Base-by-base conservation (phyloP, 2,329 filamentous ascomycete genomes). In the Cladosporium sp. region DNA sequence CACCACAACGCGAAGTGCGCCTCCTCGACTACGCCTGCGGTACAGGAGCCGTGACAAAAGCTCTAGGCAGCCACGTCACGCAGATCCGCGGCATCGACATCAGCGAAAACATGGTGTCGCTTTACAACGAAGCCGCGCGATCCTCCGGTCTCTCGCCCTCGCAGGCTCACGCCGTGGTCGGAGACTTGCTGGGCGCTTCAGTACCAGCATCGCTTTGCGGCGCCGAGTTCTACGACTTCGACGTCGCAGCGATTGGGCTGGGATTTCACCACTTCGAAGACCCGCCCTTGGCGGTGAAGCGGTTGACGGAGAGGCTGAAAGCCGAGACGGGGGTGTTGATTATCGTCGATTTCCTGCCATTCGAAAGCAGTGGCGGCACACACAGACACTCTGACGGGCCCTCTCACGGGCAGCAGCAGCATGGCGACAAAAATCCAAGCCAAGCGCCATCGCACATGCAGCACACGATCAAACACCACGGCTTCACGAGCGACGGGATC, bases 201-300 rank as follows among this genome's bases (percentile, higher is more conserved):
- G 64, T 70, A 0, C 20, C 64, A 0, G 35, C 64, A 2, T 15
- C 61, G 1, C 52, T 77, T 5, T 57, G 63, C 0, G 64, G 57
- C 0, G 55, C 66, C 0, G 66, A 75, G 35, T 76, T 66, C 62
- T 63, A 69, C 17, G 60, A 70, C 36, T 79, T 78, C 60, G 77
- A 79, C 53, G 58, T 78, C 9, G 76, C 70, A 1, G 70, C 72
- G 10, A 70, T 77, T 10, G 73, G 74, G 0, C 71, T 76, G 4
- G 76, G 71, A 0, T 78, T 78, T 64, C 77, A 79, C 61, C 77
- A 78, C 49, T 77, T 79, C 36, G 65, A 68, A 36, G 39, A 69
- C 32, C 66, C 69, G 2, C 53, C 49, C 2, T 28, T 62, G n/a
- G 66, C 65, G 3, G 40, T 72, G 7, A 59, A 66, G 44, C 61